Evolutionary conservation across 768 basidiomycete species (phyloP).

Genomic region (Psilocybe tampanensis): DNA sequence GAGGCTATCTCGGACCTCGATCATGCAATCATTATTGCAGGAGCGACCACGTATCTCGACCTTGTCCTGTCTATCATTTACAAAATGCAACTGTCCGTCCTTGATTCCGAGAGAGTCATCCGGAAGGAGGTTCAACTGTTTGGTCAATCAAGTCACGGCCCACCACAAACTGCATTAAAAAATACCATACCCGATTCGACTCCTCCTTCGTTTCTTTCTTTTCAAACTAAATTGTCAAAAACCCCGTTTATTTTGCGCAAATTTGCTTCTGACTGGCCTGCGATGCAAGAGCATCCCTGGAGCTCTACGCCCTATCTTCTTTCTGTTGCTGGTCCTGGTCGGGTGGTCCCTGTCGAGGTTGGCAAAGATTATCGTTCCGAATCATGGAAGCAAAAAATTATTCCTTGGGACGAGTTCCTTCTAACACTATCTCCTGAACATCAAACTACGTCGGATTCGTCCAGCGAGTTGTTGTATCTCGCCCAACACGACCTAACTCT

Average conservation of each 20-base stretch:
- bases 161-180: slow-evolving; percentile 15
- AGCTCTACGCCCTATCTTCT: slow-evolving; percentile 67
- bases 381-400: slow-evolving; percentile 81
- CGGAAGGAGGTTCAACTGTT: neutral
- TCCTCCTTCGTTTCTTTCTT: slow-evolving; percentile 61
- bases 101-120: neutral
- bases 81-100: slow-evolving; percentile 47
- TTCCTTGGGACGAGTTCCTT: slow-evolving; percentile 80
- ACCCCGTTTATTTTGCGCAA: slow-evolving; percentile 76
- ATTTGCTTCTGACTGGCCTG: slow-evolving; percentile 77
- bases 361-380: slow-evolving; percentile 80
- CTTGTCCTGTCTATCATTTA: slow-evolving; percentile 65
- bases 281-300: slow-evolving; percentile 74
- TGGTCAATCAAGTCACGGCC: slow-evolving; percentile 10
- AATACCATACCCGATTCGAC: slow-evolving; percentile 42
- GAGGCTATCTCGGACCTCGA: slow-evolving; percentile 68
- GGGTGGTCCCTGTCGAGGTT: slow-evolving; percentile 89
- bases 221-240: slow-evolving; percentile 43
- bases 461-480: slow-evolving; percentile 62
- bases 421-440: slow-evolving; percentile 39
- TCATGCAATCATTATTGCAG: slow-evolving; percentile 81
- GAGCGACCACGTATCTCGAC: slow-evolving; percentile 63
- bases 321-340: slow-evolving; percentile 71
- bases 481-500: slow-evolving; percentile 87
- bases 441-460: slow-evolving; percentile 19